Conservation (phyloP, 768 basidiomycete genomes). For the Termitomyces sp. region DNA sequence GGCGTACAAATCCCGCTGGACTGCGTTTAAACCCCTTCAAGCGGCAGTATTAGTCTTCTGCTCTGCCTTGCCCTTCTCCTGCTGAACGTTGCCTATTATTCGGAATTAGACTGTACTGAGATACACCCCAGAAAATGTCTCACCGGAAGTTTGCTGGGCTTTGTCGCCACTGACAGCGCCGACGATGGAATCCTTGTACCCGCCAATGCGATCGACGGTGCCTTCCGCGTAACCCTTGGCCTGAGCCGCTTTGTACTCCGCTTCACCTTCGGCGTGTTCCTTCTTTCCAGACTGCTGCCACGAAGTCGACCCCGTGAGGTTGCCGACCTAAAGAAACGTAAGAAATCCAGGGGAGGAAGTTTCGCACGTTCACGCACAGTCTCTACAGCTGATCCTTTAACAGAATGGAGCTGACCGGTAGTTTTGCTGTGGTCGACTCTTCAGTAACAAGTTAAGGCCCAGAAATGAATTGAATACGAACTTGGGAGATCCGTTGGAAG, state of each 20-base stretch:
- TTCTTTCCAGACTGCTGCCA: slow-evolving; percentile 46
- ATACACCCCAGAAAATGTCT: slow-evolving; percentile 9
- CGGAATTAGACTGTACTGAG: too few species aligned
- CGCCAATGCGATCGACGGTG: slow-evolving; percentile 34
- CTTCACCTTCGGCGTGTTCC: slow-evolving; percentile 49
- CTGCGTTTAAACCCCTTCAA: neutral
- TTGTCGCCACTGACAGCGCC: slow-evolving; percentile 50
- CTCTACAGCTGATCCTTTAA: slow-evolving; percentile 33
- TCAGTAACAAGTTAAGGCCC: neutral
- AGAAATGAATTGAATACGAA: neutral
- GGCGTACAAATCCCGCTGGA: too few species aligned
- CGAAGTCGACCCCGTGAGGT: slow-evolving; percentile 38
- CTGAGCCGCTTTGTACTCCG: slow-evolving; percentile 44
- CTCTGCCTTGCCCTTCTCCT: slow-evolving; percentile 21
- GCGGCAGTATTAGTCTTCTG: slow-evolving; percentile 16
- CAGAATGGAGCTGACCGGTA: slow-evolving; percentile 37
- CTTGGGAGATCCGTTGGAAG: slow-evolving; percentile 17
- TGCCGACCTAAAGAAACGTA: slow-evolving; percentile 28
- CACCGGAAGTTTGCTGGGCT: slow-evolving; percentile 37
- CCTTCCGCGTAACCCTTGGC: slow-evolving; percentile 48
- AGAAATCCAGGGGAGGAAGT: neutral
- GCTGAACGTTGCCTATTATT: slow-evolving; percentile 37
- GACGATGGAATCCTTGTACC: slow-evolving; percentile 44
- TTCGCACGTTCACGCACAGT: slow-evolving; percentile 3
- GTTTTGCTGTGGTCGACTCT: slow-evolving; percentile 26